A percentile compares a stretch with the other conserved stretches of the same genome.
Conservation (phyloP, 2,329 filamentous ascomycete genomes). For the Trichoderma lentiforme region DNA sequence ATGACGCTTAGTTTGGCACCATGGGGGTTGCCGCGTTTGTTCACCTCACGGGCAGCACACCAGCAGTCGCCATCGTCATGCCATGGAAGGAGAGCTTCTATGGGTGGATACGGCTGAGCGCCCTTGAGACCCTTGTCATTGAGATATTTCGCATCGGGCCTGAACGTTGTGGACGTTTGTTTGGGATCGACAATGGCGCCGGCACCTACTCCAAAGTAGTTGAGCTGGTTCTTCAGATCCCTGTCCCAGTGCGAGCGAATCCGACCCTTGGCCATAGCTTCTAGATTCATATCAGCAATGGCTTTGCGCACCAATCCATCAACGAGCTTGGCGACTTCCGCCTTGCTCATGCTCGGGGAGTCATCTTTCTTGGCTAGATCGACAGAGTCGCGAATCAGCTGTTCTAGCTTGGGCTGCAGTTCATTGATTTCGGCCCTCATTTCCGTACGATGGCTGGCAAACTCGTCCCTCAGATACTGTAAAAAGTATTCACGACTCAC, state of each 20-base stretch:
- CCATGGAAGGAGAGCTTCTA: conserved; percentile 65
- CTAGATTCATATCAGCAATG: conserved; percentile 45
- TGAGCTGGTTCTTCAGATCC: conserved; percentile 56
- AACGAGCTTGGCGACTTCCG: conserved; percentile 42
- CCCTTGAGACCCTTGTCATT: conserved; percentile 23
- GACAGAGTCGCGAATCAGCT: conserved; percentile 33
- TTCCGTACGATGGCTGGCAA: conserved; percentile 37
- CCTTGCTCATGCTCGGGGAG: conserved; percentile 35
- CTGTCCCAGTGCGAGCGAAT: conserved; percentile 44
- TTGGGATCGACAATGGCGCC: conserved; percentile 63
- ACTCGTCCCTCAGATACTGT: conserved; percentile 38
- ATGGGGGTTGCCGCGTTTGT: conserved; percentile 42
- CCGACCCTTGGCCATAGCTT: conserved; percentile 44
- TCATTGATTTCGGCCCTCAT: conserved; percentile 41
- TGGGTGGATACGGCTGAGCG: conserved; percentile 34
- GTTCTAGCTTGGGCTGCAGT: conserved; percentile 35
- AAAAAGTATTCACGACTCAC: conserved; percentile 51
- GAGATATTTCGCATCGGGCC: conserved; percentile 27
- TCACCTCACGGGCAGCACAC: conserved; percentile 59
- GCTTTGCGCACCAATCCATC: conserved; percentile 42
- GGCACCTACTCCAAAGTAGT: conserved; percentile 66
- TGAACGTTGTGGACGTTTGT: conserved; percentile 59
- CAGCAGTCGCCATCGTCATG: conserved; percentile 81
- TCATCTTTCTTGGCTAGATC: conserved; percentile 26
- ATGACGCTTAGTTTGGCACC: conserved; percentile 65